A percentile compares a stretch with the other conserved stretches of the same genome.
Evolutionary conservation across 2,329 filamentous ascomycete species (phyloP).

Genomic region (Fusarium sp.): DNA sequence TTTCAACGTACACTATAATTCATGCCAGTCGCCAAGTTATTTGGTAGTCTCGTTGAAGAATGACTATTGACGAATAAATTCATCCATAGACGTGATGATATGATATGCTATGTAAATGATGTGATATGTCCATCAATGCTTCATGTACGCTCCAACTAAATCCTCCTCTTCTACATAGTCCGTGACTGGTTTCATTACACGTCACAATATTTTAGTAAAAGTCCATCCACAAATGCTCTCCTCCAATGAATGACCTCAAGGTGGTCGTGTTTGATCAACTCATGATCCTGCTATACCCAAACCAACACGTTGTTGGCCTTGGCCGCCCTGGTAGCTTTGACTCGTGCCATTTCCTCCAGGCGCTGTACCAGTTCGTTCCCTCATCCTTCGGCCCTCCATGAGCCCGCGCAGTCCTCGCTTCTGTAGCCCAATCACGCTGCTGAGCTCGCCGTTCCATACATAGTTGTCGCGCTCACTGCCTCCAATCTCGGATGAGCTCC

Average conservation of each 20-base stretch:
- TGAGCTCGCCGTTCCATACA: conserved; percentile 83
- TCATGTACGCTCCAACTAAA: conserved; percentile 33
- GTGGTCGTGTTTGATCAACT: conserved; percentile 8
- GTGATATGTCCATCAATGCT: conserved; percentile 29
- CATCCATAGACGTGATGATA: conserved; percentile 12
- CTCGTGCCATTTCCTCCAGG: conserved; percentile 38
- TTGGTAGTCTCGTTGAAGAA: not conserved
- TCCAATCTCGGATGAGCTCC: conserved; percentile 66
- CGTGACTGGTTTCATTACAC: conserved; percentile 43
- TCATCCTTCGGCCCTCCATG: conserved; percentile 92
- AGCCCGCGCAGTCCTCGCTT: conserved; percentile 90
- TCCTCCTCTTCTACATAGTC: conserved; percentile 34
- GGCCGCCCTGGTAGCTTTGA: conserved; percentile 31
- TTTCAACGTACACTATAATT: not conserved
- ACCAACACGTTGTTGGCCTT: conserved; percentile 58
- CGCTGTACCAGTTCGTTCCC: conserved; percentile 74
- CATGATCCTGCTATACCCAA: conserved; percentile 65
- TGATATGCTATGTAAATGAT: conserved; percentile 32
- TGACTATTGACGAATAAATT: conserved; percentile 7
- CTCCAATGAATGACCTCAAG: not conserved
- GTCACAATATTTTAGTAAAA: conserved; percentile 35
- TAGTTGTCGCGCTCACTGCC: conserved; percentile 61
- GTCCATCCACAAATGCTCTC: conserved; percentile 15
- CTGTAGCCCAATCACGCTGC: conserved; percentile 93
- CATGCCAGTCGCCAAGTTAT: not conserved